phyloP scores from a whole-genome alignment of 371 early-diverging fungal species.

The Apophysomyces variabilis region DNA sequence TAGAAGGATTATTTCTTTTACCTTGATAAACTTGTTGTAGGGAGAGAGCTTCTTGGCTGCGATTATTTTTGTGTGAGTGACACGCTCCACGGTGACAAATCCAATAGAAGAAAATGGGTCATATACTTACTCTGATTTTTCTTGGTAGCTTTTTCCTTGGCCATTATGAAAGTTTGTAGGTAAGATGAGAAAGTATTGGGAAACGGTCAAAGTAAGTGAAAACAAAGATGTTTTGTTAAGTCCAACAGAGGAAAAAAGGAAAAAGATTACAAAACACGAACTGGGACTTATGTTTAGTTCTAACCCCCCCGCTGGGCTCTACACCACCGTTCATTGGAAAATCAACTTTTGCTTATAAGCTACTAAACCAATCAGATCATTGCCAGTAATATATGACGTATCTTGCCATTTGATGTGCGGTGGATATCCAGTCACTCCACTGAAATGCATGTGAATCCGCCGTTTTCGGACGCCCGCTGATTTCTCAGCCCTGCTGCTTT shows the following conservation, averaged over 20 bases:
- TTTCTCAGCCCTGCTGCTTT: background rate
- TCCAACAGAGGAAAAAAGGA: constrained; percentile 18
- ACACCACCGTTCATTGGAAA: constrained; percentile 6
- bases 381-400: no score
- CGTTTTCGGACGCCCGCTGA: background rate
- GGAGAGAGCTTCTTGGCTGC: constrained; percentile 46
- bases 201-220: constrained; percentile 12
- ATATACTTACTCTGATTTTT: constrained; percentile 24
- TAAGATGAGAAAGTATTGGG: constrained; percentile 11
- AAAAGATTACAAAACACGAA: constrained; percentile 16
- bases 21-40: constrained; percentile 76
- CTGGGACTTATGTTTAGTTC: background rate
- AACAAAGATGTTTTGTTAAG: constrained; percentile 23
- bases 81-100: constrained; percentile 1
- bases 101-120: constrained; percentile 5
- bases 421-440: no score
- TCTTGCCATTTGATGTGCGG: no score
- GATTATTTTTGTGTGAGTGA: background rate
- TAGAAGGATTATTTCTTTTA: constrained; percentile 18
- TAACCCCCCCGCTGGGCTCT: background rate
- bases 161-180: constrained; percentile 34
- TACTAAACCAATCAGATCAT: background rate
- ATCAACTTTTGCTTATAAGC: background rate
- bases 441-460: no score
- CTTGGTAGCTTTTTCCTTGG: constrained; percentile 32